These are phyloP conservation scores for Mucor indicus DNA, from an alignment of 371 early-diverging fungal genomes.

Conservation along the genomic window DNA sequence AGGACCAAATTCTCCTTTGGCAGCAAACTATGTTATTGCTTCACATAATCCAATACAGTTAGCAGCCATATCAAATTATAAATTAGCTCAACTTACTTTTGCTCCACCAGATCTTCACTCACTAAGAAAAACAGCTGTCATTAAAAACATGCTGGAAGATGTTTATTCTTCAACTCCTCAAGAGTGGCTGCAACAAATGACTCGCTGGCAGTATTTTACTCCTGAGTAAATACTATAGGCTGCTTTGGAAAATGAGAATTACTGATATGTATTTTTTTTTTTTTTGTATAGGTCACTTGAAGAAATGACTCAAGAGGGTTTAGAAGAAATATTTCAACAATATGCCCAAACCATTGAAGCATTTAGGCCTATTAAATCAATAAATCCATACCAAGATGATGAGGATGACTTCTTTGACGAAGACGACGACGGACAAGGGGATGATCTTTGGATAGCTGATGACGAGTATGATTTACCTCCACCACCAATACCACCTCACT, in stretches of 20 bases:
- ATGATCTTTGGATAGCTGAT: conserved; percentile 18
- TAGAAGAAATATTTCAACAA: conserved; percentile 45
- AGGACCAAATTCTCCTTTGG: conserved; percentile 3
- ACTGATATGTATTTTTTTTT: background rate
- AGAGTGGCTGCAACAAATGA: conserved; percentile 55
- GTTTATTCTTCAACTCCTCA: conserved; percentile 41
- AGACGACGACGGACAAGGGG: conserved; percentile 19
- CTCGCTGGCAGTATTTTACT: conserved; percentile 51
- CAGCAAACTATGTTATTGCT: conserved; percentile 2
- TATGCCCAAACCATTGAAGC: conserved; percentile 48
- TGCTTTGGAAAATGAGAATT: background rate
- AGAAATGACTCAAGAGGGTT: conserved; percentile 45
- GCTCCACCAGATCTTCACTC: conserved; percentile 48
- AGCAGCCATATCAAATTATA: conserved; percentile 52
- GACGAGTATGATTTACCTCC: conserved; percentile 3
- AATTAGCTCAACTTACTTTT: conserved; percentile 55
- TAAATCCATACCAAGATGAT: conserved; percentile 12
- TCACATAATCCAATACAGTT: conserved; percentile 47
- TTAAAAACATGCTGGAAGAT: conserved; percentile 45
- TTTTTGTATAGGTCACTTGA: conserved; percentile 30
- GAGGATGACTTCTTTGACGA: conserved; percentile 14
- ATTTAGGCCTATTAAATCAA: conserved; percentile 27
- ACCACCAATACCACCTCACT: background rate
- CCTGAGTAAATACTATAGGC: conserved; percentile 36
- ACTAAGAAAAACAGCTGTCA: conserved; percentile 44